A percentile compares a stretch with the other conserved stretches of the same genome.
phyloP scores from a whole-genome alignment of 257 asterid species.

The Przewalskia tangutica region DNA sequence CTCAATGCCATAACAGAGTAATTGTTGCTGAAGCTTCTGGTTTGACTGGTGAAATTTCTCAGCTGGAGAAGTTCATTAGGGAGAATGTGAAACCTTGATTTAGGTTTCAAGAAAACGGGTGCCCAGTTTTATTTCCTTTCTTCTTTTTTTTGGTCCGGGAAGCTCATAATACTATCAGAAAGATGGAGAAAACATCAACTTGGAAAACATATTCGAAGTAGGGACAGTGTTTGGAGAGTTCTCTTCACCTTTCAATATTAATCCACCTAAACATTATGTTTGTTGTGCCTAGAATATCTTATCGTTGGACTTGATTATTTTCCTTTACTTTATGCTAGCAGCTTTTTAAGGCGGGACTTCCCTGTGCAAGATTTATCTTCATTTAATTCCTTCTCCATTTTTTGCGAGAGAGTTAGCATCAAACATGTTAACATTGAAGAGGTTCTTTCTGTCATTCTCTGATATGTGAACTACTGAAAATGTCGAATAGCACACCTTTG shows the following conservation, averaged over 20 bases:
- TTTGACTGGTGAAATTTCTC: conserved; percentile 44
- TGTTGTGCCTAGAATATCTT: background rate
- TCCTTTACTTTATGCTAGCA: background rate
- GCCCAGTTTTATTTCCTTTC: background rate
- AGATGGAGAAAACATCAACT: background rate
- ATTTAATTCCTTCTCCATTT: background rate
- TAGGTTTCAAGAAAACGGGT: background rate
- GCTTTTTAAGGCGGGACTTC: background rate
- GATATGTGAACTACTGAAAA: background rate
- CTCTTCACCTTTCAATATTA: background rate
- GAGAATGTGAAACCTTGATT: conserved; percentile 44
- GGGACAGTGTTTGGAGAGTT: background rate
- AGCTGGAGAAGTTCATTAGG: conserved; percentile 68
- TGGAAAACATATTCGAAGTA: background rate
- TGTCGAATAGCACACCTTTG: background rate
- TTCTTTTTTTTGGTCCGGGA: background rate
- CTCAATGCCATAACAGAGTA: conserved; percentile 69
- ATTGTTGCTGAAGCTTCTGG: conserved; percentile 73
- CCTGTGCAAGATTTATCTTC: background rate
- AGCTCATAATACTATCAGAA: background rate
- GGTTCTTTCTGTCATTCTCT: background rate
- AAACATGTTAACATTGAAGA: background rate
- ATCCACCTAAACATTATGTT: background rate
- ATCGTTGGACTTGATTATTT: background rate
- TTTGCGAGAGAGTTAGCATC: background rate